These are phyloP conservation scores for Chaetomium strumarium DNA, from an alignment of 2,329 filamentous ascomycete species.

Conservation along the genomic window DNA sequence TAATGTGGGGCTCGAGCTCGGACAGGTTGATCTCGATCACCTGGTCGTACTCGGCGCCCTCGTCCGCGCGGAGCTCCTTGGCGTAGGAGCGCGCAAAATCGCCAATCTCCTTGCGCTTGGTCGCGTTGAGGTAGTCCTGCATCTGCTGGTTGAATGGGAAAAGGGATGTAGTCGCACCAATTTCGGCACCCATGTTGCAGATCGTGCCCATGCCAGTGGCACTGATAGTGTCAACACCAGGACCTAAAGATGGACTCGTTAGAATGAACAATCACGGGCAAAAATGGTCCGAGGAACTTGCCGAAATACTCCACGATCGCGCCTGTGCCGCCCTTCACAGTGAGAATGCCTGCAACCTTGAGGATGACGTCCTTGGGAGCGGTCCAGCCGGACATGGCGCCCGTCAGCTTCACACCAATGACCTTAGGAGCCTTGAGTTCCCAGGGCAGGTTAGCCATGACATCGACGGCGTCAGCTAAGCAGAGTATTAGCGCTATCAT, in stretches of 20 bases:
- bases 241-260: constrained; percentile 49
- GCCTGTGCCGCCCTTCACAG: constrained; percentile 96
- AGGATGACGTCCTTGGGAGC: constrained; percentile 95
- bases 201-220: constrained; percentile 56
- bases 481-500: not conserved
- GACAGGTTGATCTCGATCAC: constrained; percentile 93
- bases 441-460: constrained; percentile 96
- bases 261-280: too few relatives aligned
- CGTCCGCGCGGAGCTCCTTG: constrained; percentile 77
- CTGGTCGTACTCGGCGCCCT: constrained; percentile 92
- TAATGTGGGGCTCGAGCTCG: constrained; percentile 95
- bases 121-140: constrained; percentile 91
- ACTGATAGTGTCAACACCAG: constrained; percentile 67
- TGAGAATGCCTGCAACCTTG: constrained; percentile 93
- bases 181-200: constrained; percentile 48
- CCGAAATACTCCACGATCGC: constrained; percentile 73
- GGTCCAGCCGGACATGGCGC: constrained; percentile 83
- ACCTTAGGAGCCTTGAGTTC: constrained; percentile 97
- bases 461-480: constrained; percentile 81
- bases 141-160: constrained; percentile 98
- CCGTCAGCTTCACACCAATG: constrained; percentile 93
- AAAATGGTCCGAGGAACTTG: too few relatives aligned
- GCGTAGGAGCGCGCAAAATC: constrained; percentile 83
- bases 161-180: constrained; percentile 81
- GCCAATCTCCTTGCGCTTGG: constrained; percentile 84